Base-by-base conservation (phyloP, 2,329 filamentous ascomycete species). In the Pseudogymnoascus sp. region DNA sequence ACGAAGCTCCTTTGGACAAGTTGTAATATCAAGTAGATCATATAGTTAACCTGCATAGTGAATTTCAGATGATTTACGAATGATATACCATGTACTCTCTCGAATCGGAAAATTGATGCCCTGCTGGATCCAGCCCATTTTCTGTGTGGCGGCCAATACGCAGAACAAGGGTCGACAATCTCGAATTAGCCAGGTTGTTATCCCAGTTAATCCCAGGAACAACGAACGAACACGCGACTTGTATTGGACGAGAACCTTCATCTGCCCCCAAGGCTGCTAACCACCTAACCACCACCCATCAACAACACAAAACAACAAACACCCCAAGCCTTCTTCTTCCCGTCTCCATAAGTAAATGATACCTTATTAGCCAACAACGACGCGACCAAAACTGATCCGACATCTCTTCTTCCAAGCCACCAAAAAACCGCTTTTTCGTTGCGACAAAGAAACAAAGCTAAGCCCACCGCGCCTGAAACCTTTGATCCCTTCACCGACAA, bases 191-290 rank as follows among this genome's bases (percentile, higher is more conserved):
- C 41, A 50, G 41, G 41, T 50, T 50, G 44, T 50, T 50, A 50
- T 50, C 44, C 44, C 44, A 50, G 44, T 50, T 40, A 31, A 50
- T 50, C 44, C 44, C 44, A 50, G 44, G 44, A 31, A 50, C 44
- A 50, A 50, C 44, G 44, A 50, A 50, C 44, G 44, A 50, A 50
- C 44, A 50, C 44, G 44, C 44, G 44, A 50, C 44, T 50, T 50
- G 44, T 50, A 50, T 50, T 50, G 44, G 44, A 50, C 44, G 44
- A 31, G 26, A 50, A 50, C 44, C 44, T 50, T 50, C 44, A 50
- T 50, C 44, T 50, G 44, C 44, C 44, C 24, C 44, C 44, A 50
- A 50, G 44, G 44, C 44, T 29, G 44, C n/a, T 50, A 13, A 50
- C n/a, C 44, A 31, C 44, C 44, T 17, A 17, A 41, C n/a, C 36